Conservation (phyloP, 768 basidiomycete species). For the Termitomyces eurrhizus region DNA sequence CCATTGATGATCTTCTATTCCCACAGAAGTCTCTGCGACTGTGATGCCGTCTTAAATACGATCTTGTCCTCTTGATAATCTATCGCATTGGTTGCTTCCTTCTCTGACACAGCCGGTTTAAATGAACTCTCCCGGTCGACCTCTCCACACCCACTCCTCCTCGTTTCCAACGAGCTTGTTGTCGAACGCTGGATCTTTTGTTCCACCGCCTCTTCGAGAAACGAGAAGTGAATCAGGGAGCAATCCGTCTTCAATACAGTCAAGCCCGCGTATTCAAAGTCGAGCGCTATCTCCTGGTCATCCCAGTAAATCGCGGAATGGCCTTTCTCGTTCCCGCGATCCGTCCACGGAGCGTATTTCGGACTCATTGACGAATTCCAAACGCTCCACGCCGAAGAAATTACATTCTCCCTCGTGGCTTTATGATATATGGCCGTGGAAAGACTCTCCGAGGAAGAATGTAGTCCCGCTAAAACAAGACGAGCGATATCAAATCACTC, state of each 20-base stretch:
- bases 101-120: too few species aligned
- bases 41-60: background rate
- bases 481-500: constrained; percentile 5
- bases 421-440: background rate
- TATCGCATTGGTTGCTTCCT: background rate
- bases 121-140: background rate
- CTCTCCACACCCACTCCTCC: background rate
- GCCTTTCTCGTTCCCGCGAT: background rate
- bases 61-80: background rate
- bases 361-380: background rate
- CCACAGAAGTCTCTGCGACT: too few species aligned
- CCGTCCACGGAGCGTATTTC: constrained; percentile 5
- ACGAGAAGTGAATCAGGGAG: background rate
- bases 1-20: too few species aligned
- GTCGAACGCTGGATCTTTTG: background rate
- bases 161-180: constrained; percentile 3
- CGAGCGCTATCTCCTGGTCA: constrained; percentile 1
- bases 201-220: background rate
- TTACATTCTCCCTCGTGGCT: background rate
- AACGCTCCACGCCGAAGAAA: background rate
- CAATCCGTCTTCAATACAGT: too few species aligned
- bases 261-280: background rate
- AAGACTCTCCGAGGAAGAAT: constrained; percentile 1
- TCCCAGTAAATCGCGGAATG: background rate
- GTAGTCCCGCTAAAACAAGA: constrained; percentile 1